Evolutionary conservation across 768 basidiomycete species (phyloP), one percentile per base, ranked within the genome.

Genomic region (Lactarius indigo): DNA sequence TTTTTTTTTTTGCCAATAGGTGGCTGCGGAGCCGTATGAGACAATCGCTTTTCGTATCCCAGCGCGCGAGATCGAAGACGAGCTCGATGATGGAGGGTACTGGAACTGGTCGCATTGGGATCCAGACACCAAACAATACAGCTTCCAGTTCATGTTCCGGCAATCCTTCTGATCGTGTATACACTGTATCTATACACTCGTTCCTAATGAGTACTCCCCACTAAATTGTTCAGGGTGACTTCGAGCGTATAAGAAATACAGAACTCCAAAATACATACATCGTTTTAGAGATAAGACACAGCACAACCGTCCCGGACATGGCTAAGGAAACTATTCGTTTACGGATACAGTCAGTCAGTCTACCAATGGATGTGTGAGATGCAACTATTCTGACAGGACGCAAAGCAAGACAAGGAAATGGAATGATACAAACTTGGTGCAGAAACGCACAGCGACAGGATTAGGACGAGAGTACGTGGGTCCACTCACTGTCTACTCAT

Each of bases 81-180:
- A 94, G 73, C 85, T 91, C 56, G 90, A 94, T 67, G 94, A 96
- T 72, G 91, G 90, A 33, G 89, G 89, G 18, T 92, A 89, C 71
- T 94, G 91, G 91, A 93, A 92, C 72, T 99, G 97, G 97, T 96
- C 96, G 47, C 92, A 98, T 74, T 98, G 96, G 97, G 97, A 98
- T 76, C 87, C 92, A n/a, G 96, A 99, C 75, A 96, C 95, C 60
- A 98, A 98, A 78, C 94, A 97, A 78, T 96, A 95, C 77, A 93
- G 89, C 75, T 96, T 96, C 82, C 96, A 97, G 78, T 96, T 98
- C 81, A 91, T 98, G 88, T 98, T 95, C 81, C 85, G 89, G 72
- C 78, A 88, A 69, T 68, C 73, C 30, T 77, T 77, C 71, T 79
- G 70, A 76, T 72, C 61, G 54, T 68, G 18, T 41, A 37, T 41